phyloP scores from a whole-genome alignment of 75 land plant species.

The Cryptomeria japonica region DNA sequence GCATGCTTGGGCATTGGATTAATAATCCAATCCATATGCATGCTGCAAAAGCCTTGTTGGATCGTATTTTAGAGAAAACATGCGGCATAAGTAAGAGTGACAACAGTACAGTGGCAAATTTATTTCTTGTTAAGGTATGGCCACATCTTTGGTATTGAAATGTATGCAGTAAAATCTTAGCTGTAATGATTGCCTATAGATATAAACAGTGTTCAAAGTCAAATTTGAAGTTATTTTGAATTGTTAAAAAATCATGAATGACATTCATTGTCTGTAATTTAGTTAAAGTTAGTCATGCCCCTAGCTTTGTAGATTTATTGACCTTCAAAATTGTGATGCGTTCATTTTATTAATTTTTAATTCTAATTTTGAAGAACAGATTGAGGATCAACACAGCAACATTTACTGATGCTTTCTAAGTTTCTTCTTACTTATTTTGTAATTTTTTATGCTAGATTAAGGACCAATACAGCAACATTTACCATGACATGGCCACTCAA shows the following conservation, averaged over 20 bases:
- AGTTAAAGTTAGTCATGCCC: neutral
- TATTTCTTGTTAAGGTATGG: conserved; percentile 31
- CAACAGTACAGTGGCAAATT: conserved; percentile 35
- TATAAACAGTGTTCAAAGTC: neutral
- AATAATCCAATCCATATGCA: conserved; percentile 37
- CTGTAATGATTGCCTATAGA: neutral
- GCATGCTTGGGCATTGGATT: conserved; percentile 41
- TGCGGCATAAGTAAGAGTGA: conserved; percentile 38
- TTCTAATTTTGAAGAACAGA: neutral
- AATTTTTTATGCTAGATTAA: conserved; percentile 18
- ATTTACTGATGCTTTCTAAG: neutral
- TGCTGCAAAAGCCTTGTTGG: conserved; percentile 30
- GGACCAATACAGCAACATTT: conserved; percentile 16
- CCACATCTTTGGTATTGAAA: neutral
- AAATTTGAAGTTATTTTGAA: neutral
- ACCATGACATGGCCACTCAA: conserved; percentile 33
- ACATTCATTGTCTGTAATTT: neutral
- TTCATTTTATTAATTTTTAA: neutral
- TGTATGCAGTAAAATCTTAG: neutral
- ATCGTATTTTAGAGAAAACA: conserved; percentile 31
- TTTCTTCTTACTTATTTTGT: neutral
- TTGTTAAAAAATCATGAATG: neutral
- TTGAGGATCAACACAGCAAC: neutral
- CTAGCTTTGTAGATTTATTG: neutral
- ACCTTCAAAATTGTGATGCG: neutral